A percentile compares a stretch with the other conserved stretches of the same genome.
These are phyloP conservation scores for Leucaena leucocephala DNA, from an alignment of 306 rosid species.

Conservation along the genomic window DNA sequence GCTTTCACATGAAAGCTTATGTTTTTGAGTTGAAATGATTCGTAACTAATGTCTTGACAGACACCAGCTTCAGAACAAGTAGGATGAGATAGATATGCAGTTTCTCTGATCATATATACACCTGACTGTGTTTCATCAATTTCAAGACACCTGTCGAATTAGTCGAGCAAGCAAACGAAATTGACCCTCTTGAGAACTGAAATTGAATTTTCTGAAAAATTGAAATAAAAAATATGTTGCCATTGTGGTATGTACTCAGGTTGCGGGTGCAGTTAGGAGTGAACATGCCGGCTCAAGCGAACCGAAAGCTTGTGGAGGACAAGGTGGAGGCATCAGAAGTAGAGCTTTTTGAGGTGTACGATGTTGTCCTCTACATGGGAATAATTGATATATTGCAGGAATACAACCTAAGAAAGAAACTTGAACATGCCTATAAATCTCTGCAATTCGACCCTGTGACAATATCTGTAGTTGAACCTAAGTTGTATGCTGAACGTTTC, in stretches of 20 bases:
- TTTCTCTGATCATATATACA: neutral
- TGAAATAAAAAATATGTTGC: neutral
- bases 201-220: neutral
- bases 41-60: neutral
- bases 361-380: slow-evolving; percentile 90
- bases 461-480: slow-evolving; percentile 77
- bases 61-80: neutral
- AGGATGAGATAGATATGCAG: neutral
- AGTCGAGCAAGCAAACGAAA: neutral
- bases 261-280: slow-evolving; percentile 92
- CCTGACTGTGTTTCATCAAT: neutral
- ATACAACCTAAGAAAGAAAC: slow-evolving; percentile 70
- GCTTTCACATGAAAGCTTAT: neutral
- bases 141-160: neutral
- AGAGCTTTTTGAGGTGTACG: slow-evolving; percentile 81
- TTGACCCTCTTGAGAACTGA: neutral
- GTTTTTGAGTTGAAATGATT: neutral
- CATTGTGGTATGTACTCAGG: slow-evolving; percentile 43
- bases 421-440: slow-evolving; percentile 76
- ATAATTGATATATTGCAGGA: slow-evolving; percentile 91
- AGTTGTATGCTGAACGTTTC: slow-evolving; percentile 76
- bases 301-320: slow-evolving; percentile 49
- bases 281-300: slow-evolving; percentile 95
- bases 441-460: slow-evolving; percentile 53
- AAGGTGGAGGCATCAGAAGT: slow-evolving; percentile 61